Evolutionary conservation across 208 protist species (phyloP), one percentile per base, ranked within the genome.

Genomic region (Borovskyia barvae): DNA sequence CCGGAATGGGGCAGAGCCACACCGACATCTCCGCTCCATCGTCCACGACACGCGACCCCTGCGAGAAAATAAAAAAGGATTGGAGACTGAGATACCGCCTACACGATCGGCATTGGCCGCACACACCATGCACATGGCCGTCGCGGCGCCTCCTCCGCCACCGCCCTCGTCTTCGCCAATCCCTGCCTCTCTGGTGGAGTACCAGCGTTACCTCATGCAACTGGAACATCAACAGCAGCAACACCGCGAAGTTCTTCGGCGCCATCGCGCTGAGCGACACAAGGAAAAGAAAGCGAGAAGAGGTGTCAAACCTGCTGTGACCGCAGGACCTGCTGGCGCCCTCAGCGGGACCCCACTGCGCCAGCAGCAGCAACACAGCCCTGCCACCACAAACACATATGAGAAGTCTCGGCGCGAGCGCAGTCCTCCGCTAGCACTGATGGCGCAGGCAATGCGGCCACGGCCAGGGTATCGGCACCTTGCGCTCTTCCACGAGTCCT

Each of bases 191-290:
- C 37, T 69, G 14, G 46, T 69, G 4, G 63, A 69, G 51, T 69
- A 69, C 14, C 63, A 69, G 14, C 36, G 36, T 39, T 69, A 69
- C 28, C 46, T 69, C 9, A 69, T 69, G 47, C 66, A 79, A 40
- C 59, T 79, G 2, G 50, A 70, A 49, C 61, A 70, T 33, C 68
- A 75, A 36, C 66, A 73, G 52, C 72, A 55, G n/a, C 72, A 79
- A 56, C 72, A 79, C 66, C 45, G 43, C 25, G 51, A 79, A 29
- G 72, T 79, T 1, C 61, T 79, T 25, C 66, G 61, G 19, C 72
- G 72, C 19, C 65, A 75, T 29, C 60, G 49, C 11, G 14, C 19
- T 11, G 33, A 36, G 46, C 20, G 65, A 32, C 14, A n/a, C 3
- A 48, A 9, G 54, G 29, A 45, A 20, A 45, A 37, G 32, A 20